Evolutionary conservation across 108 stramenopile species (phyloP).

Genomic region (Cyclostephanos invisitatus): DNA sequence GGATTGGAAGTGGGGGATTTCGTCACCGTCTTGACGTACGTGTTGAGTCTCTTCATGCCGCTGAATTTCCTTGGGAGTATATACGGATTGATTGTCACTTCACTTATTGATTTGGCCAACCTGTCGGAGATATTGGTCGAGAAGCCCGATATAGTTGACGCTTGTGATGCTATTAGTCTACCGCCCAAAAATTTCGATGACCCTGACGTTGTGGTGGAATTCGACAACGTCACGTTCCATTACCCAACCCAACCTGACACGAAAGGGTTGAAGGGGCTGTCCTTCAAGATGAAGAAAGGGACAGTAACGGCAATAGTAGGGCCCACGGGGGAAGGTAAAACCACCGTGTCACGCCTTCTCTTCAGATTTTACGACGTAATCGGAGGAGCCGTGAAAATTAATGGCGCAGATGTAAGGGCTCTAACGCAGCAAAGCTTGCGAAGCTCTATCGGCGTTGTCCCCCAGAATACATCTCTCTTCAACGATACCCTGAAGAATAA

Average conservation of each 20-base stretch:
- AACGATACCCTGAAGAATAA: conserved; percentile 94
- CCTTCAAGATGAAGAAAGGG: conserved; percentile 90
- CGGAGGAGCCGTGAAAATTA: conserved; percentile 89
- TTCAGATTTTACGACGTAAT: conserved; percentile 93
- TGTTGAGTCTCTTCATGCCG: conserved; percentile 90
- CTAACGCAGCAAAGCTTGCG: conserved; percentile 85
- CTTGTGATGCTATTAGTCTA: conserved; percentile 72
- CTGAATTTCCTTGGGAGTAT: conserved; percentile 93
- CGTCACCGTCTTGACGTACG: conserved; percentile 90
- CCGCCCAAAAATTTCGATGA: conserved; percentile 51
- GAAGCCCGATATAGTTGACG: conserved; percentile 87
- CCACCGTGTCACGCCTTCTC: conserved; percentile 88
- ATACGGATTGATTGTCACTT: conserved; percentile 91
- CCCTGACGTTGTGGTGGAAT: conserved; percentile 89
- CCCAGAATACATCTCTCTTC: conserved; percentile 92
- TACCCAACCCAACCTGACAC: conserved; percentile 87
- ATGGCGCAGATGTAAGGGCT: conserved; percentile 88
- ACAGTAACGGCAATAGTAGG: conserved; percentile 97
- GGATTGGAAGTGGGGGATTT: conserved; percentile 95
- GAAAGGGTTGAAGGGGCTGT: conserved; percentile 86
- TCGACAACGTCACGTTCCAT: conserved; percentile 91
- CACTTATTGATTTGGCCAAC: conserved; percentile 91
- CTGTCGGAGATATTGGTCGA: conserved; percentile 90
- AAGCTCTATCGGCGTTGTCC: conserved; percentile 90
- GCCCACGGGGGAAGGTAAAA: conserved; percentile 86